Base-by-base conservation (phyloP, 169 alveolate genomes). In the Eimeria sp. region DNA sequence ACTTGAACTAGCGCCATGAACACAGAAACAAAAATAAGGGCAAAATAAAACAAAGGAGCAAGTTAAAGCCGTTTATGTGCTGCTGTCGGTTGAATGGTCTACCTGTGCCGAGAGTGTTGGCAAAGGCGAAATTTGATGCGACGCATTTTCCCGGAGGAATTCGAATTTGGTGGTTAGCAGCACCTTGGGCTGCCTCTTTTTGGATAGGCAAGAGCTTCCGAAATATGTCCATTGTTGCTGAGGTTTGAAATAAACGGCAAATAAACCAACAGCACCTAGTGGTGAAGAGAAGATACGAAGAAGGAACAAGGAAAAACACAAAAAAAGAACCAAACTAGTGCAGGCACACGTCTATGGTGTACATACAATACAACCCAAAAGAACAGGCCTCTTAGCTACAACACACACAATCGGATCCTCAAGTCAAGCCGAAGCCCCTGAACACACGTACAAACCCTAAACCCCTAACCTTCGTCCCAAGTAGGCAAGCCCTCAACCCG, bases 91-190 rank as follows among this genome's bases (percentile, higher is more conserved):
- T 34, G 40, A 34, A 34, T 34, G 40, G 3, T 34, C 27, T 45
- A 92, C 95, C 95, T 25, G 95, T 92, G 45, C 95, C 95, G 30
- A 92, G 95, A 14, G 95, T 92, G 27, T 57, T 58, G 11, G 91
- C 95, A 49, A 92, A 92, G 30, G 49, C 87, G 72, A 92, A 92
- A 80, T 92, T 92, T 7, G 95, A 34, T 14, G 78, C 75, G 27
- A 47, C 72, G 72, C 95, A 92, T 40, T 92, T 92, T n/a, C 82
- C 72, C 20, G 80, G 84, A 10, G 95, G 95, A 7, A 92, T 43
- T 7, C 95, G 89, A 54, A 70, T 75, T 9, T 58, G 92, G 49
- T 7, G 47, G 7, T 57, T 82, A 43, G 92, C 6, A 43, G 67
- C 13, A 34, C 22, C 84, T 7, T 51, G 72, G 22, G 70, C 65